Percentiles rank a stretch among this genome's conserved stretches.
Evolutionary conservation across 257 asterid species (phyloP).

Genomic region (Solanum chmielewskii): DNA sequence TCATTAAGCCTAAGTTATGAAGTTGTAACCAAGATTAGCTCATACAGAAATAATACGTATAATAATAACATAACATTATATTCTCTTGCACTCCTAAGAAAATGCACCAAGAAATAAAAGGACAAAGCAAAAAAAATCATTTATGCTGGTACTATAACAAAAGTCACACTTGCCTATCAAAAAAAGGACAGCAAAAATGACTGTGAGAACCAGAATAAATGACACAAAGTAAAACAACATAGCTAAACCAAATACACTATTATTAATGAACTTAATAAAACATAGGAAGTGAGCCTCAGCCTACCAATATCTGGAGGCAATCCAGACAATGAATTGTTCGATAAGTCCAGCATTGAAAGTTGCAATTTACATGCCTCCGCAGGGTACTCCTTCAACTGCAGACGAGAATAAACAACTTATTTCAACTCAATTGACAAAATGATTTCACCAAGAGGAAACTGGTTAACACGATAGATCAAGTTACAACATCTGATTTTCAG

Average conservation of each 20-base stretch:
- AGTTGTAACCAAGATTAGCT: not conserved
- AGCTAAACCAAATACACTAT: not conserved
- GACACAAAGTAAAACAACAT: not conserved
- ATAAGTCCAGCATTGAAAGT: constrained; percentile 78
- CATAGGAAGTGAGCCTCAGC: not conserved
- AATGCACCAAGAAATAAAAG: not conserved
- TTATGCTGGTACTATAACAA: not conserved
- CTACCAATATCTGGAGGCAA: constrained; percentile 92
- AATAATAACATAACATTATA: not conserved
- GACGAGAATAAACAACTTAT: constrained; percentile 1
- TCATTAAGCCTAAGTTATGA: constrained; percentile 63
- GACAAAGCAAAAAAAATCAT: not conserved
- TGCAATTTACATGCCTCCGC: constrained; percentile 82
- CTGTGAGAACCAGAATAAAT: not conserved
- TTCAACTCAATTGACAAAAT: not conserved
- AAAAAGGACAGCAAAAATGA: not conserved
- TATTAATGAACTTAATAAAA: not conserved
- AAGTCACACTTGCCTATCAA: not conserved
- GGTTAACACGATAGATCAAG: not conserved
- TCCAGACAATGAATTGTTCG: constrained; percentile 86
- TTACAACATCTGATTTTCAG: not conserved
- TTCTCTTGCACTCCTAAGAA: not conserved
- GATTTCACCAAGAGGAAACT: constrained; percentile 2
- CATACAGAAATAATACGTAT: not conserved
- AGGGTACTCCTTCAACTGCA: constrained; percentile 87